Percentiles rank a stretch among this genome's conserved stretches.
phyloP scores from a whole-genome alignment of 208 protist species.

The Crithidia thermophila region DNA sequence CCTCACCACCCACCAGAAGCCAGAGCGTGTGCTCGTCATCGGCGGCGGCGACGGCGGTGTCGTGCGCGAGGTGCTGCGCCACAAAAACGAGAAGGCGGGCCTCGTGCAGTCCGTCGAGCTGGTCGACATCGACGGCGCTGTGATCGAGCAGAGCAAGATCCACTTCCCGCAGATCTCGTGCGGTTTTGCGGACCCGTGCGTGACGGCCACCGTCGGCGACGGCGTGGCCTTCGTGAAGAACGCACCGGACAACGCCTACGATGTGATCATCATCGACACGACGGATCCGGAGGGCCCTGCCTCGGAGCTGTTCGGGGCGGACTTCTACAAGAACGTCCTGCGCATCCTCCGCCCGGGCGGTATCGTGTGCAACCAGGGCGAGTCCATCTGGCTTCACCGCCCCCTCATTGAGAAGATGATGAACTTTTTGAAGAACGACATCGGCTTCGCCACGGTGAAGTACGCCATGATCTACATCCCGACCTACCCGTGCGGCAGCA shows the following conservation, averaged over 20 bases:
- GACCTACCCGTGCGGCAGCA: slow-evolving; percentile 94
- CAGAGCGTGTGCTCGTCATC: slow-evolving; percentile 96
- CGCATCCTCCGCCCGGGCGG: slow-evolving; percentile 81
- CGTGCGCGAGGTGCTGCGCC: slow-evolving; percentile 96
- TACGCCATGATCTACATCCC: slow-evolving; percentile 94
- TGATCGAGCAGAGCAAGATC: slow-evolving; percentile 85
- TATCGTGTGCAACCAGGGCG: slow-evolving; percentile 90
- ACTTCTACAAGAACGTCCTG: slow-evolving; percentile 84
- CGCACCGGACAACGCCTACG: slow-evolving; percentile 81
- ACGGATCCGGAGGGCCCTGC: slow-evolving; percentile 94
- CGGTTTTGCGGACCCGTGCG: slow-evolving; percentile 71
- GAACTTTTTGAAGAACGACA: slow-evolving; percentile 71
- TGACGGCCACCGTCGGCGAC: slow-evolving; percentile 82
- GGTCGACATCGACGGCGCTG: slow-evolving; percentile 97
- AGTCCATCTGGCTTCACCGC: slow-evolving; percentile 94
- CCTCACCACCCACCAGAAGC: slow-evolving; percentile 89
- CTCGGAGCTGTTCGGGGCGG: slow-evolving; percentile 83
- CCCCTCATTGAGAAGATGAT: slow-evolving; percentile 91
- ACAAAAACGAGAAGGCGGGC: slow-evolving; percentile 54
- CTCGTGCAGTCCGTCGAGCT: slow-evolving; percentile 92
- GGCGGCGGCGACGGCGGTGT: slow-evolving; percentile 98
- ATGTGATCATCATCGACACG: slow-evolving; percentile 96
- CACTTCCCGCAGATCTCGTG: slow-evolving; percentile 87
- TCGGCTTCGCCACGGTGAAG: slow-evolving; percentile 85
- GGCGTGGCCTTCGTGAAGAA: slow-evolving; percentile 84